A percentile compares a stretch with the other conserved stretches of the same genome.
phyloP scores from a whole-genome alignment of 805 yeast genomes.

The Groenewaldozyma tartarivorans region DNA sequence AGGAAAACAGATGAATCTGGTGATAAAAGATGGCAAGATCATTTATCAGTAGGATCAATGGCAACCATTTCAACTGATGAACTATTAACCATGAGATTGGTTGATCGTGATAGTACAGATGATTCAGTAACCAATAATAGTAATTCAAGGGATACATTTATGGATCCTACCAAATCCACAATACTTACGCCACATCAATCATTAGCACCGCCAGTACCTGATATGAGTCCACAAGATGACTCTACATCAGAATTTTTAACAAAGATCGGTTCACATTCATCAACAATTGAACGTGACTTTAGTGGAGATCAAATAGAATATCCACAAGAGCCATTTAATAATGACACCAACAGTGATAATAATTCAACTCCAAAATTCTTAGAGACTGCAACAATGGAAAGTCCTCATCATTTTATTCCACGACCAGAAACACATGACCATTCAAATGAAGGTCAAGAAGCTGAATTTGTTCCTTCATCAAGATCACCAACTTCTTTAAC shows the following conservation, averaged over 20 bases:
- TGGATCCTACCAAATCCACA: conserved; percentile 19
- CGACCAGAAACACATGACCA: conserved; percentile 8
- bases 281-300: conserved; percentile 16
- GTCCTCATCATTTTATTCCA: not conserved
- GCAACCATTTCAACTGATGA: conserved; percentile 84
- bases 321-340: too few relatives aligned
- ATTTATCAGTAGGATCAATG: conserved; percentile 61
- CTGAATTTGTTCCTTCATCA: not conserved
- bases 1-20: conserved; percentile 33
- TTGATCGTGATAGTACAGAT: conserved; percentile 32
- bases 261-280: conserved; percentile 24
- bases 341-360: conserved; percentile 3
- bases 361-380: not conserved
- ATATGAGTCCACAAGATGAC: too few relatives aligned
- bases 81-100: conserved; percentile 66
- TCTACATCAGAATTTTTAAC: conserved; percentile 25
- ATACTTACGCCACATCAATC: conserved; percentile 19
- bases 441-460: not conserved
- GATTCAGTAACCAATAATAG: conserved; percentile 6
- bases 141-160: conserved; percentile 13
- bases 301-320: not conserved
- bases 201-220: conserved; percentile 12
- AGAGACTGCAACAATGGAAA: conserved; percentile 1
- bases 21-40: conserved; percentile 33
- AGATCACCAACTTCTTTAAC: conserved; percentile 1